These are phyloP conservation scores for Plasmodium gonderi DNA, from an alignment of 169 alveolate genomes.

Conservation along the genomic window DNA sequence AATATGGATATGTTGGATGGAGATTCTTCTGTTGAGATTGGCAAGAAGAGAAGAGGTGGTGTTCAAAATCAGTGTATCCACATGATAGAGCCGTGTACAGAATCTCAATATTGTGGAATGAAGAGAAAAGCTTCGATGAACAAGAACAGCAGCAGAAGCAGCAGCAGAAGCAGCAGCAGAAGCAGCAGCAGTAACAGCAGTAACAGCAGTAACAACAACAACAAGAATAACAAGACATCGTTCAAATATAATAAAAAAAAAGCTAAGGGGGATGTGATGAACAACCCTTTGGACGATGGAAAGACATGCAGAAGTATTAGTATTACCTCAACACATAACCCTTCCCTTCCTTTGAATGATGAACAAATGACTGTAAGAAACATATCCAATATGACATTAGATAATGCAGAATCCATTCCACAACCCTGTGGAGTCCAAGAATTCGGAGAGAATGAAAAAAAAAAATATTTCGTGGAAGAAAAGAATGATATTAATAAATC, in stretches of 20 bases:
- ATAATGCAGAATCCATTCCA: not conserved
- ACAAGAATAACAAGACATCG: no score
- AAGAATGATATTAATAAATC: not conserved
- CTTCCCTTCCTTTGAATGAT: not conserved
- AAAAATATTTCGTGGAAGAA: no score
- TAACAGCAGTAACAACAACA: not conserved
- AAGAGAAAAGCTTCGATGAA: not conserved
- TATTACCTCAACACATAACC: not conserved
- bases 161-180: not conserved
- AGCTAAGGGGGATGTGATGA: no score
- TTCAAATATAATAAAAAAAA: no score
- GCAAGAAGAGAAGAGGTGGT: not conserved
- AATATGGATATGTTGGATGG: no score
- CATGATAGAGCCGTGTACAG: not conserved
- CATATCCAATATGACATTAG: not conserved
- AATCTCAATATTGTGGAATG: not conserved
- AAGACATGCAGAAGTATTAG: no score
- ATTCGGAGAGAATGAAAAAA: no score
- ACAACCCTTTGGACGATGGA: no score
- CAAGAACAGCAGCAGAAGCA: not conserved
- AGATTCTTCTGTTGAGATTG: not conserved
- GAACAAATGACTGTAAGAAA: not conserved
- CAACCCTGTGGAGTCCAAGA: no score
- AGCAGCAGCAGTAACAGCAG: not conserved
- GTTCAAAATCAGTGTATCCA: not conserved